Conservation (phyloP, 2,329 filamentous ascomycete species). For the Fusarium duplospermum region DNA sequence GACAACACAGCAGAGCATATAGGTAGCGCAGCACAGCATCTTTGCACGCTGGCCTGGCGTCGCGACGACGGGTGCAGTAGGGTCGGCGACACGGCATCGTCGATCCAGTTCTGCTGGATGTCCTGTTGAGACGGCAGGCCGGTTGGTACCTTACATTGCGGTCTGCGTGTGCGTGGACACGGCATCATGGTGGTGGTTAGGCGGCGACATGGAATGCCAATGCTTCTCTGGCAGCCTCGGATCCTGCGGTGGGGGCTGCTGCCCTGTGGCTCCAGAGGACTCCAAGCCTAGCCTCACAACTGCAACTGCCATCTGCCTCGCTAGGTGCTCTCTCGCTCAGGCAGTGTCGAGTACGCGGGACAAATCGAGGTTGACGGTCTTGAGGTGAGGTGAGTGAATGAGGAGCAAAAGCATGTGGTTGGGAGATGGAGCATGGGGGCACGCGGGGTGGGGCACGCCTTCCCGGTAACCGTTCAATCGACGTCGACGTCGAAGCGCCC, state of each 20-base stretch:
- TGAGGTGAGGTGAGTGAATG: slow-evolving; percentile 27
- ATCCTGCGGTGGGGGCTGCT: slow-evolving; percentile 8
- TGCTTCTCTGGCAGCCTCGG: slow-evolving; percentile 22
- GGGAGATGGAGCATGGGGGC: slow-evolving; percentile 44
- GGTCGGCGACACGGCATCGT: slow-evolving; percentile 31
- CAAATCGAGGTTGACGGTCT: slow-evolving; percentile 10
- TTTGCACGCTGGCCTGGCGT: slow-evolving; percentile 23
- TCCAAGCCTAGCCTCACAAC: background rate
- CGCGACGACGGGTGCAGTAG: slow-evolving; percentile 31
- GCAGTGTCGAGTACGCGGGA: slow-evolving; percentile 1
- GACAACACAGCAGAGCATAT: slow-evolving; percentile 36
- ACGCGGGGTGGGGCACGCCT: slow-evolving; percentile 44
- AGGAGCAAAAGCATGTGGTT: slow-evolving; percentile 48
- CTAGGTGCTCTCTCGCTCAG: background rate
- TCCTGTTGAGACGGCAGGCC: slow-evolving; percentile 17
- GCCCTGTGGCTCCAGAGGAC: slow-evolving; percentile 10
- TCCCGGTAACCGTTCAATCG: slow-evolving; percentile 45
- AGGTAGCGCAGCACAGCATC: slow-evolving; percentile 22
- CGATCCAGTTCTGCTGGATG: slow-evolving; percentile 30
- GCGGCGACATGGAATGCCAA: slow-evolving; percentile 19
- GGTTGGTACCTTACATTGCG: slow-evolving; percentile 43
- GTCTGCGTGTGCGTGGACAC: slow-evolving; percentile 28
- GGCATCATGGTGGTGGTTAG: slow-evolving; percentile 14
- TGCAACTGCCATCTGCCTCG: background rate
- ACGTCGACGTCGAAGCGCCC: slow-evolving; percentile 49